Evolutionary conservation across 345 rosid genomes (phyloP), one percentile per base, ranked within the genome.

Genomic region (Aethionema arabicum): DNA sequence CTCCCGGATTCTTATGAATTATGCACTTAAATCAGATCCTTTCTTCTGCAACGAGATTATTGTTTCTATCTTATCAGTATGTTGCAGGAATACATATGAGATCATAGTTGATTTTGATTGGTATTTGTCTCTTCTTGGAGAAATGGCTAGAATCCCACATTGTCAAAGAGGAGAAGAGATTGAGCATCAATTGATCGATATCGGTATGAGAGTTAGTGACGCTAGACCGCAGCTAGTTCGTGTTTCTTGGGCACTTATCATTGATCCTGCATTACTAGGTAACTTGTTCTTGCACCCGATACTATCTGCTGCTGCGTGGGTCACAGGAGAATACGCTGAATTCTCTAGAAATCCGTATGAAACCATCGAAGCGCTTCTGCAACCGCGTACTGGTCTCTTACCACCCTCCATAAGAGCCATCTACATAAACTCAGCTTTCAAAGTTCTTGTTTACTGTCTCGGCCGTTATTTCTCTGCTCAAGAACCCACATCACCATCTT

Each of bases 251-350:
- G 82, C 80, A 32, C 74, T 93, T 72, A 75, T 93, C 40, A 90
- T 90, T 65, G 99, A 93, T 81, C 99, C 99, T 62, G 97, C 99
- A 32, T 82, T 93, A 69, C 96, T 93, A 63, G 96, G 96, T 31
- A 86, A 88, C 68, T 80, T 77, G 44, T 87, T 72, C 78, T 69
- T 90, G 84, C 85, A 84, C 63, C 78, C 83, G 14, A 76, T 90
- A 64, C 70, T 90, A 72, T 87, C 87, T 7, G 96, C 97, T 59
- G 91, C 97, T 70, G 92, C 99, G 45, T 93, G 99, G 97, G 77
- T 81, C 5, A 84, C 87, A 7, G 99, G 97, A 41, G 97, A 90
- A 56, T 93, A 84, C 68, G 83, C 86, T 55, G 84, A 86, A 68
- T 88, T 80, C 63, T 82, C 79, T 21, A 84, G 75, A 63, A 76